Evolutionary conservation across 352 stramenopile genomes (phyloP), one percentile per base, ranked within the genome.

Genomic region (Discostella stelligera): DNA sequence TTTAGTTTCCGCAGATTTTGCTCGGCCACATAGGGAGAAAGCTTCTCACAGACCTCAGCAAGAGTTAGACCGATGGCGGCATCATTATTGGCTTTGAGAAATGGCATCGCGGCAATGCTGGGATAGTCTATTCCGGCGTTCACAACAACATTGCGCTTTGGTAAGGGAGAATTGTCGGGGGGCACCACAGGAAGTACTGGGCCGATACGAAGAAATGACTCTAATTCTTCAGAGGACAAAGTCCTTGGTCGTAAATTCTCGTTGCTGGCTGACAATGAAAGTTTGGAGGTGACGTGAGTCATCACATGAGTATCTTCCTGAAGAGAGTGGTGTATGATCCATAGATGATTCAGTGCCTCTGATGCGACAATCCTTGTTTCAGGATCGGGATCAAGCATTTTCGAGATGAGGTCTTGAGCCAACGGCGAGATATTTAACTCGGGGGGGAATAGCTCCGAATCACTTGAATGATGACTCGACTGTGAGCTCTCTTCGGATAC

Each of bases 361-460:
- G 63, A 41, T 18, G 85, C 86, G 60, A 79, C 84, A 37, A 90
- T 89, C 10, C 90, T 85, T 56, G 71, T 27, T 8, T 66, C 50
- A 39, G 84, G 80, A 74, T 94, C 78, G 16, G 78, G 68, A 27
- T 87, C 53, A 18, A 94, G 78, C 79, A 94, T 85, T 6, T 80
- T 80, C 41, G 71, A 73, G 25, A 94, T 79, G 55, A 94, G 62
- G 53, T 88, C 74, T 79, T 93, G 93, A 50, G 90, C 90, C 46
- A 85, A 76, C 9, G 77, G 49, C 6, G 86, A 93, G 60, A 94
- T 84, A 64, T 89, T 76, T 13, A 64, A 56, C 52, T 79, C 61
- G 18, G 62, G 18, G 25, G 73, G 74, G 46, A 85, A 82, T 44
- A 83, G 48, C 18, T 75, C 66, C 14, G 68, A 53, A 39, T n/a